These are phyloP conservation scores for Albizia julibrissin DNA, from an alignment of 306 rosid genomes.

Conservation along the genomic window DNA sequence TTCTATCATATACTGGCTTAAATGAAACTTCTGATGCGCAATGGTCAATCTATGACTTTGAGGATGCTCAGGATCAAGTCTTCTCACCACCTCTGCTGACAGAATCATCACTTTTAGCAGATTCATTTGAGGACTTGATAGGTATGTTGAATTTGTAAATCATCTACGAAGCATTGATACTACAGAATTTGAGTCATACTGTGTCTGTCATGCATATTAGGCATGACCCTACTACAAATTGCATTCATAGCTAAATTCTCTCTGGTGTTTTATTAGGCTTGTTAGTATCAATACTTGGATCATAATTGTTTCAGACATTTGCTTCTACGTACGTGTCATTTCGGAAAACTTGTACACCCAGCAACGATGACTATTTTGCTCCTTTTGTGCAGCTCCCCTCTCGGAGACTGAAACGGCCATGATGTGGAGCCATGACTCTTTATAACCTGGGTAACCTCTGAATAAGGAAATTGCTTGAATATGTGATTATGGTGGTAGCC, in stretches of 20 bases:
- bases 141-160: constrained; percentile 60
- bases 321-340: too few relatives aligned
- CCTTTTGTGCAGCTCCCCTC: constrained; percentile 75
- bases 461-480: constrained; percentile 7
- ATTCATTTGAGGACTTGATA: constrained; percentile 87
- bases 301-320: too few relatives aligned
- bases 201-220: background rate
- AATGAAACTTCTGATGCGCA: constrained; percentile 70
- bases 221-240: background rate
- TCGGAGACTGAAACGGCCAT: constrained; percentile 91
- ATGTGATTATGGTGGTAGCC: too few relatives aligned
- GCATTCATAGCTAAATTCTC: too few relatives aligned
- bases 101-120: constrained; percentile 72
- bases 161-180: background rate
- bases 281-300: too few relatives aligned
- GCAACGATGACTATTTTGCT: background rate
- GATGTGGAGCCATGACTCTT: constrained; percentile 60
- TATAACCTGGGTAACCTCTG: constrained; percentile 31
- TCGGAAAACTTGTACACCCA: background rate
- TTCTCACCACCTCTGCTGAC: constrained; percentile 90
- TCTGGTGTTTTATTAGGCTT: too few relatives aligned
- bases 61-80: constrained; percentile 80
- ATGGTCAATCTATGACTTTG: constrained; percentile 63
- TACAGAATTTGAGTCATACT: background rate
- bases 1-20: constrained; percentile 68